Percentiles rank a stretch among this genome's conserved stretches.
Evolutionary conservation across 140 eudicot genomes (phyloP).

Genomic region (Cichorium intybus): DNA sequence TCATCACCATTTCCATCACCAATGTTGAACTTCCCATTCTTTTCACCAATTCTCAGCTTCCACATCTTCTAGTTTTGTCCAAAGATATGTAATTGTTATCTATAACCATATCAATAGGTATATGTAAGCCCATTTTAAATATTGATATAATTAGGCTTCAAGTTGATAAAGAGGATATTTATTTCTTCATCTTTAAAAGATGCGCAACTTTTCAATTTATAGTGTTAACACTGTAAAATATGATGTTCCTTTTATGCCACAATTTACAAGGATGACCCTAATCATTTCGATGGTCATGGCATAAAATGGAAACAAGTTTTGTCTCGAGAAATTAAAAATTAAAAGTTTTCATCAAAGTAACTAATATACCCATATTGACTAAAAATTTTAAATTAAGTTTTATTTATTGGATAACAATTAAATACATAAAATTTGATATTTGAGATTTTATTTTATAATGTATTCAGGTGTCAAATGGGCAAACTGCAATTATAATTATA

Average conservation of each 20-base stretch:
- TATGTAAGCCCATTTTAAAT: no score
- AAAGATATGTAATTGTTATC: not conserved
- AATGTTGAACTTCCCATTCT: constrained; percentile 25
- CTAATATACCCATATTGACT: no score
- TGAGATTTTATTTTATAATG: no score
- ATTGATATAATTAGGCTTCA: not conserved
- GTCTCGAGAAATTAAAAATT: no score
- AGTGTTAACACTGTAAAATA: not conserved
- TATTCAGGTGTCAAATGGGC: no score
- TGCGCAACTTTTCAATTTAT: not conserved
- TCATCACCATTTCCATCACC: constrained; percentile 31
- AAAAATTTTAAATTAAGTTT: not conserved
- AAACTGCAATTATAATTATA: no score
- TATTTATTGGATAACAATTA: no score
- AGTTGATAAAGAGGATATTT: not conserved
- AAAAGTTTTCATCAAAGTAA: not conserved
- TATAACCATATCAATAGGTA: not conserved
- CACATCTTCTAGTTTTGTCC: constrained; percentile 29
- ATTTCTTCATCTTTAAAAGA: not conserved
- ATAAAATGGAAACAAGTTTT: not conserved
- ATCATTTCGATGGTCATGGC: no score
- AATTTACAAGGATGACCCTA: not conserved
- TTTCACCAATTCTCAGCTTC: constrained; percentile 37
- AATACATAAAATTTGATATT: no score
- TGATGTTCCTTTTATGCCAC: not conserved